Evolutionary conservation across 2,329 filamentous ascomycete species (phyloP).

Genomic region (Xylaria sp.): DNA sequence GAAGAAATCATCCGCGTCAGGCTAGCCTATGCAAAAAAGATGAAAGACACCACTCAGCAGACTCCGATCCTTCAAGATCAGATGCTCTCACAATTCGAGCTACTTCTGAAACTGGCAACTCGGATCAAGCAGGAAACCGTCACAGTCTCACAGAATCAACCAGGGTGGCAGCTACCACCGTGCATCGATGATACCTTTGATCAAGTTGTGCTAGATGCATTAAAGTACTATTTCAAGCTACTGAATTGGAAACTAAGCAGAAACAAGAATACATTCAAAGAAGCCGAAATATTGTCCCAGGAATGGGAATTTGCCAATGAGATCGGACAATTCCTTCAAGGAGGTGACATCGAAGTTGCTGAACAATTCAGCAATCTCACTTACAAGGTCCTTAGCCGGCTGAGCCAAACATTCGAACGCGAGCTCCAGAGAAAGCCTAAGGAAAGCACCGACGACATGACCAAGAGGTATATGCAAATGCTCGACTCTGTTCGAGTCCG

Average conservation of each 20-base stretch:
- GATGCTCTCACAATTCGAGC: constrained; percentile 97
- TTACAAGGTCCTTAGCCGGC: constrained; percentile 87
- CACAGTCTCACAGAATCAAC: constrained; percentile 83
- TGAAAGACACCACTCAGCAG: constrained; percentile 93
- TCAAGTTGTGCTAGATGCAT: constrained; percentile 86
- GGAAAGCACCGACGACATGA: constrained; percentile 88
- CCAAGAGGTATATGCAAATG: constrained; percentile 95
- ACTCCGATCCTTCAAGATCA: constrained; percentile 95
- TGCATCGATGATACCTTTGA: constrained; percentile 98
- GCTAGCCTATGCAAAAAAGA: constrained; percentile 89
- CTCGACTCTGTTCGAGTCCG: constrained; percentile 95
- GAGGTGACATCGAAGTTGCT: constrained; percentile 94
- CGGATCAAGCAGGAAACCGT: constrained; percentile 92
- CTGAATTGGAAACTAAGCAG: constrained; percentile 97
- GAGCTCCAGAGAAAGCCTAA: constrained; percentile 87
- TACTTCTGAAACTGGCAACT: constrained; percentile 89
- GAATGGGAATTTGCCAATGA: constrained; percentile 98
- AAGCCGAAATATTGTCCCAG: constrained; percentile 95
- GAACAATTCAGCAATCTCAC: constrained; percentile 97
- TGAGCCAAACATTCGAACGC: constrained; percentile 91
- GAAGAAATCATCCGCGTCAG: constrained; percentile 96
- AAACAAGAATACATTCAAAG: constrained; percentile 99
- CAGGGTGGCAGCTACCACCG: constrained; percentile 93
- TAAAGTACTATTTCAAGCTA: constrained; percentile 99
- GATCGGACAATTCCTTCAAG: constrained; percentile 89